Evolutionary conservation across 225 moss, liverwort and hornwort genomes (phyloP).

Genomic region (Climacium dendroides): DNA sequence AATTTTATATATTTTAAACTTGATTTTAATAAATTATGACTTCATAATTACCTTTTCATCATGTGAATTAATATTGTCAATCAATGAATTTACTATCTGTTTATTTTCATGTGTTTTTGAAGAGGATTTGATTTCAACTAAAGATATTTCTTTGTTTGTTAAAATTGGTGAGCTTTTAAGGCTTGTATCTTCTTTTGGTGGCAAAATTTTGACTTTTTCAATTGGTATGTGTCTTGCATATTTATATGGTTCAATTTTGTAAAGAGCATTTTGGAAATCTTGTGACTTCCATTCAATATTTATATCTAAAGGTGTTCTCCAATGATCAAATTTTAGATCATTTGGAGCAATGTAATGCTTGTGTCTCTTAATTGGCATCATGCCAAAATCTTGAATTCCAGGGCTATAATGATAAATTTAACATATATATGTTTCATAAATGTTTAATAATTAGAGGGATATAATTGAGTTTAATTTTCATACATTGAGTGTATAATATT

Average conservation of each 20-base stretch:
- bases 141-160: not conserved
- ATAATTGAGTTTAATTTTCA: not conserved
- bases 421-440: not conserved
- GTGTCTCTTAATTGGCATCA: constrained; percentile 18
- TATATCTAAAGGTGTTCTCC: constrained; percentile 30
- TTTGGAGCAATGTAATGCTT: constrained; percentile 10
- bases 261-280: constrained; percentile 20
- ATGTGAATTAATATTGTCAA: too few species aligned
- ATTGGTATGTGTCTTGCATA: not conserved
- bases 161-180: constrained; percentile 3
- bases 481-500: too few species aligned
- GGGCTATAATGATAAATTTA: not conserved
- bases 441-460: fast-evolving
- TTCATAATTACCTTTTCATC: not conserved
- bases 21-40: not conserved
- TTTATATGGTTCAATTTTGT: constrained; percentile 4
- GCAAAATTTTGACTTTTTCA: not conserved
- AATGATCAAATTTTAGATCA: constrained; percentile 34
- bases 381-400: constrained; percentile 8
- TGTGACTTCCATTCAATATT: constrained; percentile 43
- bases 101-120: not conserved
- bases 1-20: not conserved
- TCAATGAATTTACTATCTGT: not conserved
- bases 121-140: not conserved
- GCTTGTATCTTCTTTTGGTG: not conserved